Evolutionary conservation across 106 monocot genomes (phyloP), one percentile per base, ranked within the genome.

Genomic region (Dioscorea alata): DNA sequence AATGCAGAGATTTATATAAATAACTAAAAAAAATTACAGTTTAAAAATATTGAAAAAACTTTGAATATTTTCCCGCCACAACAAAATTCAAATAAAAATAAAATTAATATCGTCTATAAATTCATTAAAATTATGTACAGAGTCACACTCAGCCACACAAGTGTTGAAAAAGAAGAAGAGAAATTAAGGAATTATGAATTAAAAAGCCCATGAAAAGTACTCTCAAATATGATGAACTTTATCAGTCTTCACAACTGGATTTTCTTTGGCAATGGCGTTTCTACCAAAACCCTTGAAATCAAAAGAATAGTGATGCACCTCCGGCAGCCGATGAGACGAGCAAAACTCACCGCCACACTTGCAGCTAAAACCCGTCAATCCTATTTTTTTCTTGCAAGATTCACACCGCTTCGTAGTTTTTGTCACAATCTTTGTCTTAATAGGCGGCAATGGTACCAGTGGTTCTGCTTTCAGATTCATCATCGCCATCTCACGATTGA

Each of bases 241-340:
- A 12, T 75, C 75, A 4, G 75, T 67, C 49, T 75, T 75, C 0
- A 74, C 59, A 8, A 74, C 57, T 5, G 73, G 73, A 57, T 74
- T 74, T 16, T 65, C 57, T 17, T 65, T 74, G 57, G 65, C 65
- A 34, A 74, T 74, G 2, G 57, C 57, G 4, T 65, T 65, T 9
- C 54, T 15, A 22, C 54, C 54, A 51, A 4, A 13, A 13, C 2
- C 17, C 51, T 51, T 51, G 51, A 13, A 51, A 17, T 51, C 51
- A 1, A 51, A 4, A 17, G 51, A 13, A 4, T 4, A 51, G 51
- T 51, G 14, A 51, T 51, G 51, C 14, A 12, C 4, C 51, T 51
- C 51, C 17, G 51, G 17, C 12, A 13, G 17, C 17, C 51, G 51
- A 17, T 51, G 51, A 4, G 17, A 12, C 17, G 51, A 51, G 51